phyloP scores from a whole-genome alignment of 2,329 filamentous ascomycete genomes.

The Cercospora sp. region DNA sequence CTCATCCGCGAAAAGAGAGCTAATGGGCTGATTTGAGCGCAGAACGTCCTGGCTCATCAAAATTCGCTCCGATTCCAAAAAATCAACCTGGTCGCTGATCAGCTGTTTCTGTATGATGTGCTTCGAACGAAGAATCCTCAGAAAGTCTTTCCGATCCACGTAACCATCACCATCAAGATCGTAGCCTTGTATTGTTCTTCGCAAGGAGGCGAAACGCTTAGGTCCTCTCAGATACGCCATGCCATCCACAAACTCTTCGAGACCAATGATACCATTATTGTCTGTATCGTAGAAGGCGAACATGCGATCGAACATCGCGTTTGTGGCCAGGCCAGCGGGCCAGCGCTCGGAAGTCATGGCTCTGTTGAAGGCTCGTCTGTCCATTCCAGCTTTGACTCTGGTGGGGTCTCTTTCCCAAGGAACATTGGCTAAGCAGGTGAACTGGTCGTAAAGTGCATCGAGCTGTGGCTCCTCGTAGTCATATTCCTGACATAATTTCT shows the following conservation, averaged over 20 bases:
- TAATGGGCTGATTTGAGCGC: conserved; percentile 49
- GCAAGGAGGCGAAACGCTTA: conserved; percentile 64
- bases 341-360: conserved; percentile 64
- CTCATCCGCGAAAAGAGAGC: conserved; percentile 47
- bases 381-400: conserved; percentile 77
- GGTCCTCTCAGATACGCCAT: conserved; percentile 66
- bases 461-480: conserved; percentile 77
- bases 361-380: conserved; percentile 87
- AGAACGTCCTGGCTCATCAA: conserved; percentile 46
- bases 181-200: conserved; percentile 80
- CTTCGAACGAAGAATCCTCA: conserved; percentile 89
- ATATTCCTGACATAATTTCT: conserved; percentile 54
- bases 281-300: conserved; percentile 96
- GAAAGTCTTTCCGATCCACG: conserved; percentile 80
- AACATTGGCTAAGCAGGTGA: conserved; percentile 86
- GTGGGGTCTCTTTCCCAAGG: conserved; percentile 82
- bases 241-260: conserved; percentile 85
- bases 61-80: conserved; percentile 72
- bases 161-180: conserved; percentile 88
- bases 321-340: conserved; percentile 78
- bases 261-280: conserved; percentile 83
- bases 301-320: conserved; percentile 92
- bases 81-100: conserved; percentile 76
- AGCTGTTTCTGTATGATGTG: conserved; percentile 89
- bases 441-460: conserved; percentile 95